These are phyloP conservation scores for Poa pratensis DNA, from an alignment of 176 grass and related monocot genomes.

Conservation along the genomic window DNA sequence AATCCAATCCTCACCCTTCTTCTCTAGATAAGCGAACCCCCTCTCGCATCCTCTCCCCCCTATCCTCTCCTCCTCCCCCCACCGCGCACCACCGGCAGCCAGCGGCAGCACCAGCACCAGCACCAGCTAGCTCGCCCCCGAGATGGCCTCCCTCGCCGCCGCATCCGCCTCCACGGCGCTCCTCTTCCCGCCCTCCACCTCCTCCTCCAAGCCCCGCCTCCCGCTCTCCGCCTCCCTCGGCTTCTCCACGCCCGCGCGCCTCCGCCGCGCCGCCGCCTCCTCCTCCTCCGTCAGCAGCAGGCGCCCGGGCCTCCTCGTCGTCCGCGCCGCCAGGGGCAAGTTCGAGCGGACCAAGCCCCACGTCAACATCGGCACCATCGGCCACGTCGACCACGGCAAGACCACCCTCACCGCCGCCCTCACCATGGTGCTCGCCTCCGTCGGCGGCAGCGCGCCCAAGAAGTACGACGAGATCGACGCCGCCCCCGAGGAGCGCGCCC, in stretches of 20 bases:
- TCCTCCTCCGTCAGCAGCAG: constrained; percentile 4
- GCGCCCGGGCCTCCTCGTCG: constrained; percentile 61
- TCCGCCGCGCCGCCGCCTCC: constrained; percentile 24
- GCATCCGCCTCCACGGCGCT: constrained; percentile 51
- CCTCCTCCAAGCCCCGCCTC: constrained; percentile 54
- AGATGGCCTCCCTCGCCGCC: constrained; percentile 47
- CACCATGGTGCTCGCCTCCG: constrained; percentile 90
- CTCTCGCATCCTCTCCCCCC: constrained; percentile 30
- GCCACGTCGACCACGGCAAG: constrained; percentile 99
- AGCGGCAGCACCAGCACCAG: background rate
- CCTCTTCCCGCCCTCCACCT: constrained; percentile 30
- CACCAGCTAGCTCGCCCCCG: background rate
- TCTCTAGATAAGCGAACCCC: constrained; percentile 65
- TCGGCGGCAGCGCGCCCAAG: constrained; percentile 83
- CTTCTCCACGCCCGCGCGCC: constrained; percentile 41
- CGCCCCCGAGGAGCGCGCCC: constrained; percentile 92
- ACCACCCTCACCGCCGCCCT: constrained; percentile 96
- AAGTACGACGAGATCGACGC: constrained; percentile 99
- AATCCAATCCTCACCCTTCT: constrained; percentile 9
- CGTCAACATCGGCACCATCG: constrained; percentile 98
- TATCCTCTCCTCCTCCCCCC: constrained; percentile 9
- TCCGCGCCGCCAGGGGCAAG: constrained; percentile 87
- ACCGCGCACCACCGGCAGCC: constrained; percentile 10
- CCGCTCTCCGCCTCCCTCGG: constrained; percentile 54
- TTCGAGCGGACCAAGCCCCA: constrained; percentile 97